Percentiles rank a stretch among this genome's conserved stretches.
These are phyloP conservation scores for Metarhizium brunneum DNA, from an alignment of 2,329 filamentous ascomycete species.

Conservation along the genomic window DNA sequence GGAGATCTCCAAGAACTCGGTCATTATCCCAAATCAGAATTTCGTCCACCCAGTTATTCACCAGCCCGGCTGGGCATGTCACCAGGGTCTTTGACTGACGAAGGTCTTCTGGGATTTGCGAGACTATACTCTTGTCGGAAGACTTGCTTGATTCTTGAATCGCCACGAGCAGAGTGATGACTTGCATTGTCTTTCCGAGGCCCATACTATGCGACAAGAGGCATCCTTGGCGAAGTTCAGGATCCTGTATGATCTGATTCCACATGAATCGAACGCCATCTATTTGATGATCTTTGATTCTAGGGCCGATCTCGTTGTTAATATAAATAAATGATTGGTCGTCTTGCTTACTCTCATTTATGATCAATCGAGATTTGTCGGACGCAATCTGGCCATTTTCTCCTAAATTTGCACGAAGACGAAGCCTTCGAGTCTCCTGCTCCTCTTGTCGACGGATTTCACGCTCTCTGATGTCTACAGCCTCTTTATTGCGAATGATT, in stretches of 20 bases:
- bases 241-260: conserved; percentile 64
- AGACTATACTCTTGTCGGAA: conserved; percentile 40
- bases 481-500: conserved; percentile 25
- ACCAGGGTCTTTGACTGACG: conserved; percentile 57
- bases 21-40: conserved; percentile 58
- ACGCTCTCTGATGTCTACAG: conserved; percentile 43
- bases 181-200: conserved; percentile 85
- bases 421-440: conserved; percentile 42
- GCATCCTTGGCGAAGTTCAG: conserved; percentile 58
- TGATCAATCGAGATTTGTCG: conserved; percentile 44
- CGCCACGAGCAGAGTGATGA: conserved; percentile 72
- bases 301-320: conserved; percentile 49
- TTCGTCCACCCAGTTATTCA: conserved; percentile 80
- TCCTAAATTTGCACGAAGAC: conserved; percentile 36
- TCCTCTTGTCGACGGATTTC: conserved; percentile 44
- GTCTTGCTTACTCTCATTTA: conserved; percentile 58
- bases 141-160: conserved; percentile 59
- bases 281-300: conserved; percentile 73
- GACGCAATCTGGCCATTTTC: conserved; percentile 31
- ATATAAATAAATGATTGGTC: conserved; percentile 55
- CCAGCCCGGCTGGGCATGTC: conserved; percentile 63
- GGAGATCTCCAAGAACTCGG: conserved; percentile 44
- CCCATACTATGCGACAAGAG: conserved; percentile 87
- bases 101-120: conserved; percentile 61
- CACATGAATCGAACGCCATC: conserved; percentile 80